Evolutionary conservation across 1,284 basidiomycete species (phyloP).

Genomic region (Lignosus rhinocerotis): DNA sequence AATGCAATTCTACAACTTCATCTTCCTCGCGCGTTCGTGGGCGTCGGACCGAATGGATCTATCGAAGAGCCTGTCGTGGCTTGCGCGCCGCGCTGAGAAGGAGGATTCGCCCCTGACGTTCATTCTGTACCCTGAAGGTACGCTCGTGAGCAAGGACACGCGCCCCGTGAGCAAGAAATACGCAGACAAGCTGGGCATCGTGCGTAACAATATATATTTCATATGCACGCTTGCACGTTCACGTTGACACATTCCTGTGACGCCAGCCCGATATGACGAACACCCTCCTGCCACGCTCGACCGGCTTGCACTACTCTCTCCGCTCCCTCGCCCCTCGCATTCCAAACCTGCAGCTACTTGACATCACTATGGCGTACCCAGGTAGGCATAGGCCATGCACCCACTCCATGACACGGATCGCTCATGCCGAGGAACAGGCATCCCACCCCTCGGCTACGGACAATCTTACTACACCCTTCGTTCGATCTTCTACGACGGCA

Average conservation of each 20-base stretch:
- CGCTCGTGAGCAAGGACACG: slow-evolving; percentile 82
- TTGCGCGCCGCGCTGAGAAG: slow-evolving; percentile 61
- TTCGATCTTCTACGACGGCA: slow-evolving; percentile 82
- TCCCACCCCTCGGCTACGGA: slow-evolving; percentile 71
- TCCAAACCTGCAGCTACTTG: slow-evolving; percentile 79
- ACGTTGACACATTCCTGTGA: not conserved
- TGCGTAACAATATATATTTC: slow-evolving; percentile 33
- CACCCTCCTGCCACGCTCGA: slow-evolving; percentile 85
- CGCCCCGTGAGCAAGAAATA: slow-evolving; percentile 82
- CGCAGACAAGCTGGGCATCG: slow-evolving; percentile 80
- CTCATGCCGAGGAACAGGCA: slow-evolving; percentile 37
- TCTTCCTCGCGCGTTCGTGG: slow-evolving; percentile 88
- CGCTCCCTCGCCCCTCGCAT: slow-evolving; percentile 80
- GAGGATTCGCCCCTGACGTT: slow-evolving; percentile 76
- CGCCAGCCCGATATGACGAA: slow-evolving; percentile 77
- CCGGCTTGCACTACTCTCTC: slow-evolving; percentile 85
- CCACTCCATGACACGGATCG: not conserved
- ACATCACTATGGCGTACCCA: slow-evolving; percentile 89
- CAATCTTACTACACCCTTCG: slow-evolving; percentile 87
- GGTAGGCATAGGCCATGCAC: slow-evolving; percentile 47
- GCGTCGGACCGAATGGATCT: slow-evolving; percentile 75
- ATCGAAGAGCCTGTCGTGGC: slow-evolving; percentile 53
- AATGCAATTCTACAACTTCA: slow-evolving; percentile 93
- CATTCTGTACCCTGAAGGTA: slow-evolving; percentile 92
- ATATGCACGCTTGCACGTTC: not conserved